phyloP scores from a whole-genome alignment of 1,284 basidiomycete species.

The Puccinia polysora region DNA sequence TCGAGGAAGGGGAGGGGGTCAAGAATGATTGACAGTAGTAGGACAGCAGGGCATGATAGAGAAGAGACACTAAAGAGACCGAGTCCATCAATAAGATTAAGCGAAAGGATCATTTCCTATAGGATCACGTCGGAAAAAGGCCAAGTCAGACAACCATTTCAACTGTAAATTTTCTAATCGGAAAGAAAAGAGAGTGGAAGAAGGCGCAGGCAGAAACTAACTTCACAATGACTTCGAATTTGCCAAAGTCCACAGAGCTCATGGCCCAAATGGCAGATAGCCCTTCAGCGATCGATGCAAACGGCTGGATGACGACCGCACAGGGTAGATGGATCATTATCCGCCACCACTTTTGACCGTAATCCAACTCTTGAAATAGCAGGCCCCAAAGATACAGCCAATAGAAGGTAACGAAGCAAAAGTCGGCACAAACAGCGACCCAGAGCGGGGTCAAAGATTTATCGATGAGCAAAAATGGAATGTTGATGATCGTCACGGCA shows the following conservation, averaged over 20 bases:
- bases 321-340: conserved; percentile 44
- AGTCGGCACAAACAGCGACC: conserved; percentile 54
- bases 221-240: conserved; percentile 46
- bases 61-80: too few relatives aligned
- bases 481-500: conserved; percentile 54
- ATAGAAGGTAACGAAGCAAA: conserved; percentile 55
- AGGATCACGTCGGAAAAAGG: too few relatives aligned
- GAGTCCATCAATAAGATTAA: too few relatives aligned
- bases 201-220: background rate
- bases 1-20: too few relatives aligned
- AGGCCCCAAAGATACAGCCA: conserved; percentile 48
- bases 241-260: conserved; percentile 50
- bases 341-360: conserved; percentile 47
- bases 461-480: conserved; percentile 50
- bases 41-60: too few relatives aligned
- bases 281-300: conserved; percentile 54
- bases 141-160: too few relatives aligned
- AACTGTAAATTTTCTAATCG: background rate
- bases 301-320: conserved; percentile 53
- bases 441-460: conserved; percentile 51
- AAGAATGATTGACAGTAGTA: too few relatives aligned
- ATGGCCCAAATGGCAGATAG: conserved; percentile 54
- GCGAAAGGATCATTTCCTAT: too few relatives aligned
- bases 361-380: conserved; percentile 48
- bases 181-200: background rate